phyloP scores from a whole-genome alignment of 108 stramenopile genomes.

The Stephanodiscus minutulus region DNA sequence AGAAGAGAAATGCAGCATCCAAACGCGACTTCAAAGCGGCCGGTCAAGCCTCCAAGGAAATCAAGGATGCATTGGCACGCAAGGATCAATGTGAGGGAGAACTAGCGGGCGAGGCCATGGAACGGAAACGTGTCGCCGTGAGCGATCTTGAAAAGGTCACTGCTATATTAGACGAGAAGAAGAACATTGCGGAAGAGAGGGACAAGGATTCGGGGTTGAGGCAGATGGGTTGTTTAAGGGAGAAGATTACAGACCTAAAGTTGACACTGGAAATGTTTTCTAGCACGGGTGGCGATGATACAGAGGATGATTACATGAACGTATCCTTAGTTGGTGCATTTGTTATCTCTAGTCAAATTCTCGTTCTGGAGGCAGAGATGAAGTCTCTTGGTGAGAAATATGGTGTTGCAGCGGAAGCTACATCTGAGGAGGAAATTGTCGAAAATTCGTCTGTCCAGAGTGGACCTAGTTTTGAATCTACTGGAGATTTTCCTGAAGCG shows the following conservation, averaged over 20 bases:
- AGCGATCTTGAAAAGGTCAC: conserved; percentile 46
- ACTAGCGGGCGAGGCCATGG: conserved; percentile 59
- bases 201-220: conserved; percentile 58
- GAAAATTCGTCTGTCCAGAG: conserved; percentile 22
- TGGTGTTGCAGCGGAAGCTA: conserved; percentile 69
- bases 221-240: conserved; percentile 57
- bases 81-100: conserved; percentile 67
- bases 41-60: conserved; percentile 83
- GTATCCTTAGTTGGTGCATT: conserved; percentile 73
- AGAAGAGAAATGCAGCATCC: conserved; percentile 76
- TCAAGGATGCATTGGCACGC: conserved; percentile 75
- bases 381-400: conserved; percentile 62
- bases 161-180: conserved; percentile 56
- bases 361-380: conserved; percentile 61
- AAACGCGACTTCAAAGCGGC: conserved; percentile 86
- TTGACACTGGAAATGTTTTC: conserved; percentile 25
- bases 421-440: conserved; percentile 4
- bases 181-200: conserved; percentile 58
- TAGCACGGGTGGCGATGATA: neutral
- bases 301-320: conserved; percentile 43
- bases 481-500: conserved; percentile 8
- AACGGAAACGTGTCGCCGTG: conserved; percentile 55
- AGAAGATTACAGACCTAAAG: conserved; percentile 57
- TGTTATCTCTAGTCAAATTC: conserved; percentile 74
- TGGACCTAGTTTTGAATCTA: conserved; percentile 14